Conservation (phyloP, 495 filamentous ascomycete genomes). For the Pseudomonodictys pantanalensis region DNA sequence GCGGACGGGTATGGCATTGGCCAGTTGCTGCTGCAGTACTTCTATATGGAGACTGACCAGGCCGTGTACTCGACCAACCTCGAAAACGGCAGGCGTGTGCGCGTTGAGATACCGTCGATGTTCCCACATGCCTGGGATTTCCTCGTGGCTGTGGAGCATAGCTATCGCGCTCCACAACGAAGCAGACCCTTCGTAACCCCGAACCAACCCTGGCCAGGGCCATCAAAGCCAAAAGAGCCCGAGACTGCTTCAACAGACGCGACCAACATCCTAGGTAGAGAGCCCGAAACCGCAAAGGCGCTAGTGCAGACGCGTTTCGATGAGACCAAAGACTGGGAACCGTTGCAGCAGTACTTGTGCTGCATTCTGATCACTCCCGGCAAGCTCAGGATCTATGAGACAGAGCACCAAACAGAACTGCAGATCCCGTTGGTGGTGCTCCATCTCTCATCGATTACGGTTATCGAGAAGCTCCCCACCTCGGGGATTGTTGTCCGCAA, state of each 20-base stretch:
- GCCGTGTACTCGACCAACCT: conserved; percentile 5
- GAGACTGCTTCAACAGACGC: neutral
- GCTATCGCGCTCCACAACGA: conserved; percentile 11
- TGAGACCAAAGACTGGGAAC: neutral
- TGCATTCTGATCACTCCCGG: conserved; percentile 10
- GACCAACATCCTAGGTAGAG: conserved; percentile 1
- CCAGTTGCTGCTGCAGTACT: conserved; percentile 15
- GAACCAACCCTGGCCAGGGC: neutral
- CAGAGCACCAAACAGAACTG: neutral
- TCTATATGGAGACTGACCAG: conserved; percentile 21
- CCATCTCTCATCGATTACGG: conserved; percentile 1
- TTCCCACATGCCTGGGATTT: conserved; percentile 6
- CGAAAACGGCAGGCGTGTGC: neutral
- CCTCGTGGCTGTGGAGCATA: conserved; percentile 16
- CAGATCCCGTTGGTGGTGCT: conserved; percentile 3
- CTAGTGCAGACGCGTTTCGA: conserved; percentile 3
- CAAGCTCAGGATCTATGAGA: conserved; percentile 12
- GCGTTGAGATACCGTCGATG: conserved; percentile 13
- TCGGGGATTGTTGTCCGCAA: neutral
- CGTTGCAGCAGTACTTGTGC: neutral
- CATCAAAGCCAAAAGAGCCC: neutral
- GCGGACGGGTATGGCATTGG: conserved; percentile 9
- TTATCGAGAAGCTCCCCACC: neutral
- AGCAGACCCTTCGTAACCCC: conserved; percentile 13
- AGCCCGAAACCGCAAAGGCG: conserved; percentile 6